Evolutionary conservation across 768 basidiomycete genomes (phyloP).

Genomic region (Amanita brunnescens): DNA sequence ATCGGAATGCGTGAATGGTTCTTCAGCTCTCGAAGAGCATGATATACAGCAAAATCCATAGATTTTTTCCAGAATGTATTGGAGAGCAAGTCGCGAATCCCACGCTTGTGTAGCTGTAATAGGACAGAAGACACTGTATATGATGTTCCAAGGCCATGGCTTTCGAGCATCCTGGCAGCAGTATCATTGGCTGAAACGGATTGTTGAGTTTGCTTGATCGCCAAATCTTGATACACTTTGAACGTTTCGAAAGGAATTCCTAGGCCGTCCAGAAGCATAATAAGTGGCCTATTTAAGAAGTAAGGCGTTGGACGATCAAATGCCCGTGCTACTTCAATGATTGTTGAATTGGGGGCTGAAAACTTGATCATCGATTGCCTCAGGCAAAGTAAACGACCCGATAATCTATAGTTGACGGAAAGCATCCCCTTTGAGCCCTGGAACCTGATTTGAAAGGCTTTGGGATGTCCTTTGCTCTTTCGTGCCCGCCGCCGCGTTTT

Average conservation of each 20-base stretch:
- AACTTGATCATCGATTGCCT: conserved; percentile 68
- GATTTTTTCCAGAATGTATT: conserved; percentile 44
- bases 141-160: conserved; percentile 47
- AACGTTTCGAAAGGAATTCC: conserved; percentile 50
- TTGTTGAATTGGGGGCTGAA: conserved; percentile 31
- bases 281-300: conserved; percentile 54
- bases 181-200: conserved; percentile 33
- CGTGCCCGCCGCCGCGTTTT: conserved; percentile 26
- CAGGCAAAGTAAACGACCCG: conserved; percentile 41
- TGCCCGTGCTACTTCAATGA: conserved; percentile 55
- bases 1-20: conserved; percentile 61
- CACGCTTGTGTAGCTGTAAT: conserved; percentile 39
- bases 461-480: conserved; percentile 27
- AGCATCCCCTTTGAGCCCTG: conserved; percentile 59
- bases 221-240: conserved; percentile 40
- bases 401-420: conserved; percentile 46
- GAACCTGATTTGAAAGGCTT: conserved; percentile 54
- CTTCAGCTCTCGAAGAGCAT: conserved; percentile 59
- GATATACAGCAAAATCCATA: conserved; percentile 47
- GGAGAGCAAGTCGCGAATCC: conserved; percentile 23
- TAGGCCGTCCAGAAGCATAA: conserved; percentile 56
- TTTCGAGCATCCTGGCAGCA: conserved; percentile 44
- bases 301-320: conserved; percentile 54
- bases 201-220: conserved; percentile 37
- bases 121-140: conserved; percentile 49